Percentiles rank a stretch among this genome's conserved stretches.
phyloP scores from a whole-genome alignment of 768 basidiomycete species.

The Mrakia blollopis region DNA sequence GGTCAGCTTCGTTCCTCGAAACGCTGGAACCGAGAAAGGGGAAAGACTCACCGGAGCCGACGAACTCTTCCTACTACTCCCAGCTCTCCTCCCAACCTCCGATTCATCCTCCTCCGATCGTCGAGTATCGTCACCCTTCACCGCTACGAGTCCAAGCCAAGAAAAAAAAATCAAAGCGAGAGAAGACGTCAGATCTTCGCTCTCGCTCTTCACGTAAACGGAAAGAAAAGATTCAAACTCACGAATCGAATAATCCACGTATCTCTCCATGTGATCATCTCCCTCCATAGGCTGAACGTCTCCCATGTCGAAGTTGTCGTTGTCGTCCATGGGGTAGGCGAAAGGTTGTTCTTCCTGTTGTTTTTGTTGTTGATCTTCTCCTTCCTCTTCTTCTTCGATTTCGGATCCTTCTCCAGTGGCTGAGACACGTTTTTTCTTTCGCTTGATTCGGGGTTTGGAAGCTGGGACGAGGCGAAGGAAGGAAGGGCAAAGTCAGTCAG shows the following conservation, averaged over 20 bases:
- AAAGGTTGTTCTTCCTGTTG: neutral
- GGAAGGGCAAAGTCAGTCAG: neutral
- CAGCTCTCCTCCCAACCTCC: slow-evolving; percentile 14
- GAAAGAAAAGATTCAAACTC: no score
- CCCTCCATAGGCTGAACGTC: slow-evolving; percentile 3
- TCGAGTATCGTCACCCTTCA: slow-evolving; percentile 11
- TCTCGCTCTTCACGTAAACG: neutral
- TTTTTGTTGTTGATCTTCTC: neutral
- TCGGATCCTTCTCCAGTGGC: neutral
- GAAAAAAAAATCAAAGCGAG: neutral
- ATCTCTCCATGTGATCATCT: neutral
- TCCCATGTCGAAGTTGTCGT: neutral
- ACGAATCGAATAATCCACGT: slow-evolving; percentile 8
- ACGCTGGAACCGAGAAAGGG: neutral
- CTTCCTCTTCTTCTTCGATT: neutral
- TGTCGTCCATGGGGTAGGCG: neutral
- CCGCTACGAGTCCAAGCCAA: neutral
- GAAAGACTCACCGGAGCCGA: neutral
- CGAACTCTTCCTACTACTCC: slow-evolving; percentile 18
- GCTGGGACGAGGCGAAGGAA: neutral
- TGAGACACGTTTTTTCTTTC: neutral
- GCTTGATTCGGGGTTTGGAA: neutral
- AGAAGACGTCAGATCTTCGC: neutral
- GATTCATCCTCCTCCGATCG: neutral
- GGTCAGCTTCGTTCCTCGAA: neutral